Evolutionary conservation across 2,329 filamentous ascomycete genomes (phyloP).

Genomic region (Aspergillus thermomutatus): DNA sequence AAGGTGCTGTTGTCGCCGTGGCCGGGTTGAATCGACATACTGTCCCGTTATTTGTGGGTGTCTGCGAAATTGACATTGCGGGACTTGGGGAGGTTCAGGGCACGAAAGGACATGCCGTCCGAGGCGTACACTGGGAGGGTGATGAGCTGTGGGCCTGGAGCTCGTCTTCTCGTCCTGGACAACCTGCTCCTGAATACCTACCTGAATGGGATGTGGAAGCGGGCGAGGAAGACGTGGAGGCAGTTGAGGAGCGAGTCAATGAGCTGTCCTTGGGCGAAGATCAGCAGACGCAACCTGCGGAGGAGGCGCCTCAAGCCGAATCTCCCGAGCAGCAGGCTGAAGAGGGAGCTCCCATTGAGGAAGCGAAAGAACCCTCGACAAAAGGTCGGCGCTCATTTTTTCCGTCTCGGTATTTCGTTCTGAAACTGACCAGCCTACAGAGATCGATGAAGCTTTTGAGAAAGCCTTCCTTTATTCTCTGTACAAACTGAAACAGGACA

Average conservation of each 20-base stretch:
- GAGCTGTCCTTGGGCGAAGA: conserved; percentile 35
- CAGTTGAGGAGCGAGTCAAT: conserved; percentile 44
- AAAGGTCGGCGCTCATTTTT: conserved; percentile 44
- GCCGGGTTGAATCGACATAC: conserved; percentile 57
- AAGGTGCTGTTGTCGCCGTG: conserved; percentile 61
- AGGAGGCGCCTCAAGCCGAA: conserved; percentile 13
- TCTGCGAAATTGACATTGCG: conserved; percentile 63
- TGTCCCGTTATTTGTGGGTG: conserved; percentile 62
- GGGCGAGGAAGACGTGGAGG: conserved; percentile 29
- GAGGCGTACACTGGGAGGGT: conserved; percentile 64
- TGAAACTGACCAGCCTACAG: conserved; percentile 36
- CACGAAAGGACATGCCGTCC: conserved; percentile 61
- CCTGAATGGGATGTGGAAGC: conserved; percentile 49
- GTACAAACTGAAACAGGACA: conserved; percentile 56
- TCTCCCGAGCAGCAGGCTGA: conserved; percentile 28
- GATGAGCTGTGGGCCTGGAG: conserved; percentile 69
- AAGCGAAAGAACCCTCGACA: conserved; percentile 54
- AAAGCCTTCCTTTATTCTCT: conserved; percentile 63
- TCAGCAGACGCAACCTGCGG: conserved; percentile 8
- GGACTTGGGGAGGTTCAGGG: conserved; percentile 55
- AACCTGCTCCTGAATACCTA: conserved; percentile 51
- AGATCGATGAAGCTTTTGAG: conserved; percentile 64
- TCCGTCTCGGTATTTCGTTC: not conserved
- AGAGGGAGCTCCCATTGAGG: conserved; percentile 33
- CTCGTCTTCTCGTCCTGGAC: conserved; percentile 51